Conservation (phyloP, 169 alveolate genomes). For the Plasmodium gaboni region DNA sequence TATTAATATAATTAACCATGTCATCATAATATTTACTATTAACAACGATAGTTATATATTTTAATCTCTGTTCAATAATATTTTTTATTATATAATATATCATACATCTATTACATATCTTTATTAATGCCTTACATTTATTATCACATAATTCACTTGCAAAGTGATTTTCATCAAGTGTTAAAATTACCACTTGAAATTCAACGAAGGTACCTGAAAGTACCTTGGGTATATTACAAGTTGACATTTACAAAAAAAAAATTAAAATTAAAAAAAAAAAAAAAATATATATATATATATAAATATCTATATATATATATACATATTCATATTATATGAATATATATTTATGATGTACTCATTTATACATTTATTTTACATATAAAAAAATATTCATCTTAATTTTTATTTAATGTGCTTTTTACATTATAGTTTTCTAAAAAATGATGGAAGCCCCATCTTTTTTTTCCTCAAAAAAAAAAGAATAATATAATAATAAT, state of each 20-base stretch:
- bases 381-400: too few relatives aligned
- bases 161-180: constrained; percentile 57
- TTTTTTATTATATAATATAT: constrained; percentile 48
- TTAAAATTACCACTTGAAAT: constrained; percentile 54
- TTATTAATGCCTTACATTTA: constrained; percentile 56
- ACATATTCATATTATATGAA: too few relatives aligned
- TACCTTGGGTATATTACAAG: constrained; percentile 12
- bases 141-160: constrained; percentile 50
- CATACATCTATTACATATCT: constrained; percentile 47
- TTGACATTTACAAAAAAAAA: neutral
- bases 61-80: constrained; percentile 54
- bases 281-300: neutral
- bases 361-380: too few relatives aligned
- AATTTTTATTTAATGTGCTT: too few relatives aligned
- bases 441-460: too few relatives aligned
- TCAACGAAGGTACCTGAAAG: constrained; percentile 54
- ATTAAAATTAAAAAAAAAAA: neutral
- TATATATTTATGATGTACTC: too few relatives aligned
- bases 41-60: constrained; percentile 55
- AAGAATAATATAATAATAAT: too few relatives aligned
- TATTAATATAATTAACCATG: constrained; percentile 44
- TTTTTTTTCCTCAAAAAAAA: too few relatives aligned
- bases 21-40: constrained; percentile 48
- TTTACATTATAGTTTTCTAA: too few relatives aligned
- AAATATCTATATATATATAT: too few relatives aligned